Evolutionary conservation across 2,329 filamentous ascomycete genomes (phyloP).

Genomic region (Aspergillus sp.): DNA sequence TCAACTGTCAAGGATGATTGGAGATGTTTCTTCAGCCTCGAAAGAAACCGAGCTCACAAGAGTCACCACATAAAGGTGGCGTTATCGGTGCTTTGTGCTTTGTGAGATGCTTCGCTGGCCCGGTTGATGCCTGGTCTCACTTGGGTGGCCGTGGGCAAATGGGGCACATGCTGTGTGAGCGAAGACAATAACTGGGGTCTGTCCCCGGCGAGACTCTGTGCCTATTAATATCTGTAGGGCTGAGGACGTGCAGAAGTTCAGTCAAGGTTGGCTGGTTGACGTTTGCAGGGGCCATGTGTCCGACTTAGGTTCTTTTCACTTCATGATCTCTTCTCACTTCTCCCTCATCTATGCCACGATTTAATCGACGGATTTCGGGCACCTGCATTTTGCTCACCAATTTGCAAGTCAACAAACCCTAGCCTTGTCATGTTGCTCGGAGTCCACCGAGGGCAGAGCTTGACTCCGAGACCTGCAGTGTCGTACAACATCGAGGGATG

Average conservation of each 20-base stretch:
- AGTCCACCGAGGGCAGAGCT: no score
- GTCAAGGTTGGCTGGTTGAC: neutral
- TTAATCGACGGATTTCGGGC: neutral
- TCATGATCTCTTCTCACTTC: neutral
- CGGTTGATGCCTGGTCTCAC: neutral
- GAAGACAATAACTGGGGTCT: neutral
- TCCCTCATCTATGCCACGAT: neutral
- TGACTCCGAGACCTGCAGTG: no score
- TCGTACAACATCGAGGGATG: no score
- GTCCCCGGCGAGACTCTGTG: neutral
- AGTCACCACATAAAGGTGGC: constrained; percentile 1
- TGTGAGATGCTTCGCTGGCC: neutral
- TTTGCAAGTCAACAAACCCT: no score
- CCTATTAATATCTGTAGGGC: constrained; percentile 4
- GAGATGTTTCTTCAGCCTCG: constrained; percentile 5
- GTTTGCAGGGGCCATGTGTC: neutral
- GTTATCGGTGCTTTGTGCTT: neutral
- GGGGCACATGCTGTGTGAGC: neutral
- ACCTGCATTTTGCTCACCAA: no score
- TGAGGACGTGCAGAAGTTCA: neutral
- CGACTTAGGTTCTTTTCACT: neutral
- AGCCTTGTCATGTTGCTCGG: no score
- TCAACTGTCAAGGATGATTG: neutral
- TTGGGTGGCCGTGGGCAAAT: neutral
- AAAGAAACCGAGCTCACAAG: neutral